Evolutionary conservation across 2,329 filamentous ascomycete species (phyloP).

Genomic region (Torrubiella hemipterigena): DNA sequence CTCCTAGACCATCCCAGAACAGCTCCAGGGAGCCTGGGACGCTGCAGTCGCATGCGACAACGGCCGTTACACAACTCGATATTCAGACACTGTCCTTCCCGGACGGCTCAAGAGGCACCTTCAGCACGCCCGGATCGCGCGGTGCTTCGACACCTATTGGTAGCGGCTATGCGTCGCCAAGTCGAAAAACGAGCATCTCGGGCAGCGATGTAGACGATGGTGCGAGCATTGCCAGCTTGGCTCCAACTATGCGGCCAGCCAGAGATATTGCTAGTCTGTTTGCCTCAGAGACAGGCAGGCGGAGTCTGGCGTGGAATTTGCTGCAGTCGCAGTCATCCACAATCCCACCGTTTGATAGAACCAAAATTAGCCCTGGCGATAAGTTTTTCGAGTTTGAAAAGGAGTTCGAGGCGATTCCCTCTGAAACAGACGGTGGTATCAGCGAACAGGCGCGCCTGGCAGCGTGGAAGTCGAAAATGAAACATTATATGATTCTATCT

Average conservation of each 20-base stretch:
- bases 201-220: conserved; percentile 46
- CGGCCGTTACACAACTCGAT: conserved; percentile 70
- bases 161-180: conserved; percentile 29
- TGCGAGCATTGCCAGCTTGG: conserved; percentile 54
- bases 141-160: conserved; percentile 23
- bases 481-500: conserved; percentile 94
- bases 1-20: conserved; percentile 33
- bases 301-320: conserved; percentile 57
- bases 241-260: conserved; percentile 47
- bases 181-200: conserved; percentile 15
- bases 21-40: conserved; percentile 23
- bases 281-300: conserved; percentile 54
- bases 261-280: conserved; percentile 76
- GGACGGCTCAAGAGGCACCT: conserved; percentile 56
- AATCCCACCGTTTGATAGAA: conserved; percentile 48
- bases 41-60: conserved; percentile 60
- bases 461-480: conserved; percentile 83
- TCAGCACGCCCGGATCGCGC: conserved; percentile 28
- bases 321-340: conserved; percentile 50
- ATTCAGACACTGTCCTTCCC: conserved; percentile 65
- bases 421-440: conserved; percentile 28
- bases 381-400: conserved; percentile 54
- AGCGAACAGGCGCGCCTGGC: conserved; percentile 48
- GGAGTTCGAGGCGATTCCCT: conserved; percentile 69
- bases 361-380: conserved; percentile 31